Base-by-base conservation (phyloP, 176 grass and related monocot genomes). In the Avena sativa region DNA sequence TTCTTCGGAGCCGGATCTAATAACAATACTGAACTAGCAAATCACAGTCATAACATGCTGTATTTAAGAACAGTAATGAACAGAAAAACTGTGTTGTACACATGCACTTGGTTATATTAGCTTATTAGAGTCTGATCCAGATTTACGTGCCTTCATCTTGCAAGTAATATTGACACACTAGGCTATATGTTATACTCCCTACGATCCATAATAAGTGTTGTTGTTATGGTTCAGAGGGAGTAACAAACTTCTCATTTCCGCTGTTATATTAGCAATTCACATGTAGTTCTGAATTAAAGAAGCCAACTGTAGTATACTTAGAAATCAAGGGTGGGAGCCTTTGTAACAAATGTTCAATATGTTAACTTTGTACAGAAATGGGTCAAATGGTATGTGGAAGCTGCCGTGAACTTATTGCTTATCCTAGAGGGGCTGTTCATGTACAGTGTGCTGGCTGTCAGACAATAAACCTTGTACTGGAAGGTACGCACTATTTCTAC, bases 351-450 rank as follows among this genome's bases (percentile, higher is more conserved):
- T 78, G 44, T 26, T 71, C 60, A 23, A 76, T 80, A n/a, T 81
- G 15, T 74, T 74, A 71, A 76, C 74, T 40, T 91, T 82, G 86
- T 83, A 34, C 91, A 98, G 93, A 93, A 93, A 89, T 98, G 69
- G 89, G 89, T 73, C 95, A 98, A 89, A 89, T 98, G 91, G 89
- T 95, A 13, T 98, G 95, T 12, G 95, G 95, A 78, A 78, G 52
- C 79, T 98, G 93, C 77, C 89, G 59, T 36, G 71, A 89, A 36
- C 91, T 98, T 77, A 69, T 98, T 83, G 92, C 83, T 78, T 98
- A 98, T 92, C 86, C 89, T 76, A 77, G 55, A 20, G 89, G 87
- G 46, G 87, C 91, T 81, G 66, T 26, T 87, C 88, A 92, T 93
- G 93, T 98, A 83, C 91, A 90, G 46, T 98, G 95, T 78, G 83